phyloP scores from a whole-genome alignment of 352 stramenopile genomes.

The Pythium dissimile region DNA sequence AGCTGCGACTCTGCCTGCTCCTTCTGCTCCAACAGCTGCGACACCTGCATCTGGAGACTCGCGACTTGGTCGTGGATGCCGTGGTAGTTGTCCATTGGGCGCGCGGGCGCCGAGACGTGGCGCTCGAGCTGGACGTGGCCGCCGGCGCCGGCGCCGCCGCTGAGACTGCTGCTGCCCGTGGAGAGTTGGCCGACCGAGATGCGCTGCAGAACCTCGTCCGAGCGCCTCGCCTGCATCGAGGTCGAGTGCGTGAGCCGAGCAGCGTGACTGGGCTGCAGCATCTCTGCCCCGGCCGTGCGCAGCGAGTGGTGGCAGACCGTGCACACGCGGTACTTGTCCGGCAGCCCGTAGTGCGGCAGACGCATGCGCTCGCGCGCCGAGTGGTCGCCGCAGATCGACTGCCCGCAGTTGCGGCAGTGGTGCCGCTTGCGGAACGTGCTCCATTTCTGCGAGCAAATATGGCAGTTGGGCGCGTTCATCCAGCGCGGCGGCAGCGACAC shows the following conservation, averaged over 20 bases:
- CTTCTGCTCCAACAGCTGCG: conserved; percentile 83
- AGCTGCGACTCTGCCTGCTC: conserved; percentile 74
- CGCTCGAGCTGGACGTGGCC: conserved; percentile 46
- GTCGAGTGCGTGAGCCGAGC: neutral
- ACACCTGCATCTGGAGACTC: conserved; percentile 82
- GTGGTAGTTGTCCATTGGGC: conserved; percentile 39
- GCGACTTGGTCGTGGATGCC: conserved; percentile 78
- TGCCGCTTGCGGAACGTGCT: conserved; percentile 78
- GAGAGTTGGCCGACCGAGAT: conserved; percentile 14
- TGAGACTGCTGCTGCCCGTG: conserved; percentile 23
- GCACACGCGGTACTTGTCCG: conserved; percentile 76
- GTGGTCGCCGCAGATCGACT: conserved; percentile 84
- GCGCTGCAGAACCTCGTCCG: conserved; percentile 36
- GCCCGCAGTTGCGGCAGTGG: conserved; percentile 85
- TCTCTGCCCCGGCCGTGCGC: conserved; percentile 45
- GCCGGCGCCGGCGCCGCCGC: neutral
- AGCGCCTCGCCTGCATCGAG: conserved; percentile 30
- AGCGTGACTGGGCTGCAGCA: conserved; percentile 28
- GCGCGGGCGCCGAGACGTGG: conserved; percentile 68
- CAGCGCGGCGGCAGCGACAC: conserved; percentile 78
- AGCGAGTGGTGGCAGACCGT: conserved; percentile 78
- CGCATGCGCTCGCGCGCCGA: conserved; percentile 79
- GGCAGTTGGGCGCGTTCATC: conserved; percentile 80
- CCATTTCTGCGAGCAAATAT: conserved; percentile 85
- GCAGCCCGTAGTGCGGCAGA: conserved; percentile 78